Evolutionary conservation across 1,284 basidiomycete genomes (phyloP), one percentile per base, ranked within the genome.

Genomic region (Cerioporus squamosus): DNA sequence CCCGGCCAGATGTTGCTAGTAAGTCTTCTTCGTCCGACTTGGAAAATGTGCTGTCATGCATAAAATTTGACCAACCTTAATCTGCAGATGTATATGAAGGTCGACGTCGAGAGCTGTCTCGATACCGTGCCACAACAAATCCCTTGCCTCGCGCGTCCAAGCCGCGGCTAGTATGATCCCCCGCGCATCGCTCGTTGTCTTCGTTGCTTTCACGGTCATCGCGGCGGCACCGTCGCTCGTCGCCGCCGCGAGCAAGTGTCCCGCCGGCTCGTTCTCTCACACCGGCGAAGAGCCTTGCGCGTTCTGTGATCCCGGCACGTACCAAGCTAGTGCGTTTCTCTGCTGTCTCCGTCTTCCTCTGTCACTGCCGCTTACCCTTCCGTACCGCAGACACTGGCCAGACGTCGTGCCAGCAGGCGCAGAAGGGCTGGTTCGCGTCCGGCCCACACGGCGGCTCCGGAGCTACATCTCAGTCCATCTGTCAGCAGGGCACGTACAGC

Each of bases 401-500:
- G 51, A 53, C 31, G 3, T 55, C 52, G 9, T 64, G 63, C 43
- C 48, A 36, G 33, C 22, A 53, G n/a, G 60, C 63, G 9, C 63
- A 61, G 29, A 36, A 42, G 6, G 63, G 63, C 2, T 64, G 60
- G 60, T 57, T 49, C 44, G 63, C 63, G 23, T 15, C 57, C 8
- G 62, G 59, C 1, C 23, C 38, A 15, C 42, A 31, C 17, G 31
- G 40, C 26, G 55, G 55, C 14, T 48, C 55, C 8, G 62, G 59
- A 0, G 63, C 63, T n/a, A 57, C 55, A 5, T 44, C 42, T 7
- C 51, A 61, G 60, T 47, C 49, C 8, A 55, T 57, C 44, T 64
- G 63, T 48, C 29, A 39, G 43, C 53, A 64, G 40, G 63, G 63
- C 1, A 53, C 63, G 29, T 64, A 39, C 57, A 59, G 57, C 52